Percentiles rank a stretch among this genome's conserved stretches.
phyloP scores from a whole-genome alignment of 2,329 filamentous ascomycete species.

The Penicillium concentricum region DNA sequence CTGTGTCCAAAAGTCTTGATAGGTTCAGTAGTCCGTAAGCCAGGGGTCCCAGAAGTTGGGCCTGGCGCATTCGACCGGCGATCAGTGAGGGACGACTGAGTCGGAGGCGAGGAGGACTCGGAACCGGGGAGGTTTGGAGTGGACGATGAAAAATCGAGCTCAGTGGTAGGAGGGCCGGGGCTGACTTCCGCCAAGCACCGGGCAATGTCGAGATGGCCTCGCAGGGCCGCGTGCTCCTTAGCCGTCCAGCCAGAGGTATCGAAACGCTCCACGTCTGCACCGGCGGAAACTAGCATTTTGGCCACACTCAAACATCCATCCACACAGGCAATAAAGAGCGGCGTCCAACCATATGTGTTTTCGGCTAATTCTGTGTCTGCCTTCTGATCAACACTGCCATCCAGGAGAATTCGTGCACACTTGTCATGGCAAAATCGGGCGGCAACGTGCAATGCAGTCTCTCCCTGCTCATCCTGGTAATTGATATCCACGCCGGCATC shows the following conservation, averaged over 20 bases:
- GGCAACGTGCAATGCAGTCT: slow-evolving; percentile 88
- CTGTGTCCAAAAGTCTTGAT: slow-evolving; percentile 95
- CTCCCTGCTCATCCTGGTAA: slow-evolving; percentile 83
- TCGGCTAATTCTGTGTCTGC: slow-evolving; percentile 75
- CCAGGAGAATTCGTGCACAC: slow-evolving; percentile 74
- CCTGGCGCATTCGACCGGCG: slow-evolving; percentile 39
- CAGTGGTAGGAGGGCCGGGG: slow-evolving; percentile 41
- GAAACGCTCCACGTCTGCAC: slow-evolving; percentile 69
- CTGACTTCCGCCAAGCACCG: slow-evolving; percentile 61
- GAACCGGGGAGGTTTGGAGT: slow-evolving; percentile 33
- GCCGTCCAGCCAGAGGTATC: slow-evolving; percentile 94
- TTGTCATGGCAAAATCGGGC: slow-evolving; percentile 82
- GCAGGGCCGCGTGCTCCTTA: slow-evolving; percentile 84
- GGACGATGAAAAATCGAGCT: slow-evolving; percentile 26
- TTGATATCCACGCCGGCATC: slow-evolving; percentile 91
- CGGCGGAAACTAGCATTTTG: slow-evolving; percentile 72
- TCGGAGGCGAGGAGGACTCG: slow-evolving; percentile 36
- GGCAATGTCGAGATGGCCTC: slow-evolving; percentile 83
- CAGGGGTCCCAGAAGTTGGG: slow-evolving; percentile 37
- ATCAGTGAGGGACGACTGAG: slow-evolving; percentile 43
- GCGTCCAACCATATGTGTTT: slow-evolving; percentile 87
- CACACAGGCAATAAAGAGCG: slow-evolving; percentile 88
- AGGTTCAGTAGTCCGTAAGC: slow-evolving; percentile 60
- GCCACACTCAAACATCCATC: slow-evolving; percentile 78
- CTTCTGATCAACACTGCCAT: slow-evolving; percentile 68